Conservation (phyloP, 2,329 filamentous ascomycete species). For the Colletotrichum caudatum region DNA sequence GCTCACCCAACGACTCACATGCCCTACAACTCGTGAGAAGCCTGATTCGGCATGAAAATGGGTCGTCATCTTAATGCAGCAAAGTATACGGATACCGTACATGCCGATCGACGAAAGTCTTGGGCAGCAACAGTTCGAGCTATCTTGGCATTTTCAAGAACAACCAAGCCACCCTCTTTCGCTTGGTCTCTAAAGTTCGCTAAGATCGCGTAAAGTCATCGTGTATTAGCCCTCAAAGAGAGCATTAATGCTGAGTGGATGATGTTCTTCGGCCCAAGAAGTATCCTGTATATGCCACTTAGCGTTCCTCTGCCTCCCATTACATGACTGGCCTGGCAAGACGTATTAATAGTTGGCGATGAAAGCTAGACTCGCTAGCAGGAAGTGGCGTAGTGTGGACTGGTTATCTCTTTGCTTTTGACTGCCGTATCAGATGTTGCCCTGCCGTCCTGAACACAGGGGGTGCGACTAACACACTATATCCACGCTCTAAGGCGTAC, state of each 20-base stretch:
- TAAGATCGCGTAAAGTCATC: not conserved
- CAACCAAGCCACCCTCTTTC: not conserved
- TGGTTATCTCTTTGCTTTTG: conserved; percentile 10
- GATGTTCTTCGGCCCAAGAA: conserved; percentile 8
- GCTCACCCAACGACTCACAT: not conserved
- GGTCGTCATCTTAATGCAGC: not conserved
- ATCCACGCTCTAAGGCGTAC: not conserved
- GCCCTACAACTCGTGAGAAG: not conserved
- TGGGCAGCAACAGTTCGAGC: conserved; percentile 9
- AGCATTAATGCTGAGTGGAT: conserved; percentile 1
- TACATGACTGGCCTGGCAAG: not conserved
- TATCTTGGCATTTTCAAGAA: not conserved
- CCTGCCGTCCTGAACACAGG: conserved; percentile 1
- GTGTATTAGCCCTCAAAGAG: conserved; percentile 9
- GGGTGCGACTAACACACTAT: not conserved
- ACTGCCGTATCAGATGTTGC: conserved; percentile 24
- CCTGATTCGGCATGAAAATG: not conserved
- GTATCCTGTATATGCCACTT: not conserved
- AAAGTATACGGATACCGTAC: not conserved
- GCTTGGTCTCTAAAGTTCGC: not conserved
- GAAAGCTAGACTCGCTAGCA: not conserved
- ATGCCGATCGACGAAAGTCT: not conserved
- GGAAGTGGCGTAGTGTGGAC: conserved; percentile 1
- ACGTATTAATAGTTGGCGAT: conserved; percentile 19
- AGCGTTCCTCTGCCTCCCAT: not conserved